Base-by-base conservation (phyloP, 116 monocot genomes). In the Posidonia oceanica region DNA sequence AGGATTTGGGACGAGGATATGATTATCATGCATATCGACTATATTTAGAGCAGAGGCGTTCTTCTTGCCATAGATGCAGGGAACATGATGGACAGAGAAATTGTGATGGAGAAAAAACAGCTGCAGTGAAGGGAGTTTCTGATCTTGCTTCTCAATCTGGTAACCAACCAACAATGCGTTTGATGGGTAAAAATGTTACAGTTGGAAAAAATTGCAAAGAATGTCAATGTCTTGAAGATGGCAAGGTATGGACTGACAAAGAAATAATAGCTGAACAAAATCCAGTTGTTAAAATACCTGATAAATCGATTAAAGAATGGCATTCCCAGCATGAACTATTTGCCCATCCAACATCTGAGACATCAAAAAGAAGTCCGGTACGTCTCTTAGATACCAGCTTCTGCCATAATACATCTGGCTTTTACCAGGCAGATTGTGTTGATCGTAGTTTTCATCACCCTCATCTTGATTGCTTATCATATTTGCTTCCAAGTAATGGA, bases 151-250 rank as follows among this genome's bases (percentile, higher is more conserved):
- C 63, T 66, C 77, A 75, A 44, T 69, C 74, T 73, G 56, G 55
- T 67, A 57, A 55, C 13, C 82, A 75, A 67, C 78, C 82, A 44
- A 90, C 86, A 20, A 81, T 94, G 82, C 88, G 94, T 16, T 74
- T 94, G 80, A 94, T 94, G 94, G 94, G 94, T 55, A 82, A 80
- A 77, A 78, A 83, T 82, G 78, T 94, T 52, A 77, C 82, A 15
- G 75, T 94, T 75, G 78, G 82, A 23, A 77, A 66, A 52, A 84
- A 66, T 62, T 77, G 20, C 52, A 51, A 68, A 58, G 72, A 78
- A 22, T 69, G 63, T 51, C 68, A 64, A 29, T 72, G 59, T 72
- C 78, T 75, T 56, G 72, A 82, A 76, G 73, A 82, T 67, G 68
- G 70, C 17, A 86, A 64, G 54, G 58, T 76, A n/a, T 82, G 82